A percentile compares a stretch with the other conserved stretches of the same genome.
Evolutionary conservation across 768 basidiomycete genomes (phyloP).

Genomic region (Rhodotorula taiwanensis): DNA sequence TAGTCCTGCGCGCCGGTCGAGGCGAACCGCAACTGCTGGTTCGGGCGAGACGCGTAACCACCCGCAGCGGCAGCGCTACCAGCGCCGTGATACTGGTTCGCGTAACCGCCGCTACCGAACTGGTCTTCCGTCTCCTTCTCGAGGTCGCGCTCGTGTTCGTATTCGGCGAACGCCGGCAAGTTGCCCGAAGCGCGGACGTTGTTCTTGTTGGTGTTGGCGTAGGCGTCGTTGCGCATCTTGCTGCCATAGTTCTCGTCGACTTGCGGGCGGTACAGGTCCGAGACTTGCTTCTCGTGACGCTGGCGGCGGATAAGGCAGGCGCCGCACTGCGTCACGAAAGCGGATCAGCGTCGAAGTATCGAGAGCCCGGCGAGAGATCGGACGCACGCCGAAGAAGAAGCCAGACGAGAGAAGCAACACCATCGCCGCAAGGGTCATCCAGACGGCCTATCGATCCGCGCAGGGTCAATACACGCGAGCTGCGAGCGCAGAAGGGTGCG

Average conservation of each 20-base stretch:
- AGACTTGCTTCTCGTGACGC: constrained; percentile 12
- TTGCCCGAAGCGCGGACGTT: constrained; percentile 7
- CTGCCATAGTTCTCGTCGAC: constrained; percentile 21
- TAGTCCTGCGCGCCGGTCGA: not conserved
- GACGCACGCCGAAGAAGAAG: constrained; percentile 66
- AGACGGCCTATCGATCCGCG: constrained; percentile 56
- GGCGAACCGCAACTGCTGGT: constrained; percentile 11
- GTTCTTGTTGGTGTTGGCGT: constrained; percentile 5
- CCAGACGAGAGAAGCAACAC: constrained; percentile 79
- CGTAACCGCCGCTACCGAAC: constrained; percentile 18
- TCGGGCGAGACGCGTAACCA: not conserved
- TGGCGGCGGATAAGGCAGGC: constrained; percentile 29
- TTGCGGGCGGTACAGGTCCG: constrained; percentile 17
- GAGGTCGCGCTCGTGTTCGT: constrained; percentile 22
- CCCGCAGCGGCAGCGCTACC: too few species aligned
- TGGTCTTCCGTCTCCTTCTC: constrained; percentile 4
- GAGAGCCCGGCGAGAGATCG: not conserved
- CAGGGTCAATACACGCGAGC: too few species aligned
- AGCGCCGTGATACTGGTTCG: too few species aligned
- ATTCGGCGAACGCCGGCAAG: constrained; percentile 11
- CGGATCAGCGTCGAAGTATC: not conserved
- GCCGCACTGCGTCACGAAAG: constrained; percentile 14
- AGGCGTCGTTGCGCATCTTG: constrained; percentile 23
- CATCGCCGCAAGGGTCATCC: constrained; percentile 83
- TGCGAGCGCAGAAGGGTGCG: too few species aligned